Conservation (phyloP, 2,329 filamentous ascomycete genomes). For the Colletotrichum falcatum region DNA sequence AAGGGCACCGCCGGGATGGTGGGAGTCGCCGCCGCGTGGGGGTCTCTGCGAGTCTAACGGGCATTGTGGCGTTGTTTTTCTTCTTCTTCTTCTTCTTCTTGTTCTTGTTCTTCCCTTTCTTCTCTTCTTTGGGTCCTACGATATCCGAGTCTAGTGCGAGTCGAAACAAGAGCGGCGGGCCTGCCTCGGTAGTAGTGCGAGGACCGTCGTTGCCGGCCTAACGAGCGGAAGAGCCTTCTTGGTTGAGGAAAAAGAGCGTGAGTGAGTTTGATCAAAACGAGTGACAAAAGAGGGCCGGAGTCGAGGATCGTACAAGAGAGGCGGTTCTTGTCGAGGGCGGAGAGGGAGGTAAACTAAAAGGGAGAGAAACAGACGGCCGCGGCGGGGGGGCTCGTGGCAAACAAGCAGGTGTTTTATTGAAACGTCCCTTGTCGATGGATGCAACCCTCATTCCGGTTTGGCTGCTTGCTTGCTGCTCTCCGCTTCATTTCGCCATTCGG, state of each 20-base stretch:
- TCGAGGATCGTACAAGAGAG: background rate
- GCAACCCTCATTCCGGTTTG: conserved; percentile 20
- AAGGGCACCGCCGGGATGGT: conserved; percentile 27
- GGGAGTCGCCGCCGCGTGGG: background rate
- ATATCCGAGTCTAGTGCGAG: background rate
- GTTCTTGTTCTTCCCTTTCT: too few relatives aligned
- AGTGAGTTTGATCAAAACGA: conserved; percentile 30
- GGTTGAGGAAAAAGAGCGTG: conserved; percentile 23
- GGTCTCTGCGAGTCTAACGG: background rate
- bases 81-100: too few relatives aligned
- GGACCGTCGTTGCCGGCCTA: background rate
- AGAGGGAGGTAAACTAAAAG: background rate
- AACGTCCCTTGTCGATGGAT: conserved; percentile 18
- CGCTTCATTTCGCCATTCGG: conserved; percentile 21
- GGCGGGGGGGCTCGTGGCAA: conserved; percentile 12
- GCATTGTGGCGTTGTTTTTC: conserved; percentile 1
- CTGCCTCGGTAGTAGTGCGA: too few relatives aligned
- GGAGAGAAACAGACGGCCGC: background rate
- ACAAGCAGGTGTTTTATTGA: conserved; percentile 26
- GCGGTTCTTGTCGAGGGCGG: conserved; percentile 4
- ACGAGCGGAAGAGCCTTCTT: conserved; percentile 8
- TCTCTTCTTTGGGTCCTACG: too few relatives aligned
- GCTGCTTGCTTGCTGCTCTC: conserved; percentile 1
- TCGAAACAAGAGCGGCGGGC: background rate
- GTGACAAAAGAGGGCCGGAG: background rate